Evolutionary conservation across 139 green algal genomes (phyloP), one percentile per base, ranked within the genome.

Genomic region (Coelastrella sp.): DNA sequence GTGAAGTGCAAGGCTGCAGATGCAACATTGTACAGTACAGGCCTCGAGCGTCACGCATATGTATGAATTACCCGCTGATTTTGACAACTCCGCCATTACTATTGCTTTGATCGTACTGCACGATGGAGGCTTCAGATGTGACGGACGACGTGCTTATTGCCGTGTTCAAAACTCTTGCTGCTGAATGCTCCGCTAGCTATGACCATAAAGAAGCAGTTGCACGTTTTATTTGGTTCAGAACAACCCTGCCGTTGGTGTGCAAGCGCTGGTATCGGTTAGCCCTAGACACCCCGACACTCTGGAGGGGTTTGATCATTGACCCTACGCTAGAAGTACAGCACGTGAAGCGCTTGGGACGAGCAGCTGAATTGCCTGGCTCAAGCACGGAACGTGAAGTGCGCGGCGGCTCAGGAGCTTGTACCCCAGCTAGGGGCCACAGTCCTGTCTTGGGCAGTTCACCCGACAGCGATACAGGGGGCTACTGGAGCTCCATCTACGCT

Each of bases 141-240:
- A 57, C 67, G 2, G 86, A 90, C 37, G 82, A 88, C 40, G 77
- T 84, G 19, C 77, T 90, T 6, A 1, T 80, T 5, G 25, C 69
- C 1, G 38, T 90, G 1, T 88, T 90, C 32, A 60, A 40, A 4
- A 9, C 68, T 1, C 59, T 90, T 19, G 67, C 77, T 5, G 40
- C 27, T 17, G 63, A 76, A 2, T 59, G 40, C 25, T 41, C 41
- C 3, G 78, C 85, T 27, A 35, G 57, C 3, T 63, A 45, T 41
- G 27, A 27, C 13, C 45, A 85, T 15, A 64, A 74, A 37, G 30
- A 27, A 64, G 62, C 80, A 40, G 43, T 27, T 23, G 32, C 43
- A 19, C 57, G 43, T 2, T 90, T 90, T 19, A 71, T 73, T 0
- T 88, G 83, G 83, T 86, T 88, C 19, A 35, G 87, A 27, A 85